These are phyloP conservation scores for Blastocystis sp. DNA, from an alignment of 352 stramenopile genomes.

Conservation along the genomic window DNA sequence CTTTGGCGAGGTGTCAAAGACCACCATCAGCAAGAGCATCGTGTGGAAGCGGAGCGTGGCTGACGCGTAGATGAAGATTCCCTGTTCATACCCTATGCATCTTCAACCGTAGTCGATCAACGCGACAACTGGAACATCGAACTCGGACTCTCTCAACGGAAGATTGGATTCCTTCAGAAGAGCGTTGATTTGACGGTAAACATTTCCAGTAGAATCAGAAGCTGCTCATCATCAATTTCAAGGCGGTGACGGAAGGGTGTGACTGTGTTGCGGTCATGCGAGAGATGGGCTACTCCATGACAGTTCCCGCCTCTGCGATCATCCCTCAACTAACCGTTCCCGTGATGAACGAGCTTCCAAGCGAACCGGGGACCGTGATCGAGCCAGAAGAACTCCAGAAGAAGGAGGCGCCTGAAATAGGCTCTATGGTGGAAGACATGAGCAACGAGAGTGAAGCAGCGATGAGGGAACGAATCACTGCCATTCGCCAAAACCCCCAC, in stretches of 20 bases:
- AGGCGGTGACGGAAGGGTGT: background rate
- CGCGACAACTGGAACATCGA: background rate
- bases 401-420: background rate
- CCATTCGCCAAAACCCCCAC: background rate
- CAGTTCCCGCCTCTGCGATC: background rate
- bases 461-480: background rate
- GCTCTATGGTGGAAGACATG: background rate
- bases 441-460: background rate
- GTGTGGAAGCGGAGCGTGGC: background rate
- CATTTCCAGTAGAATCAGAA: background rate
- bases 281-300: background rate
- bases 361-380: background rate
- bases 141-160: background rate
- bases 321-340: background rate
- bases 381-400: background rate
- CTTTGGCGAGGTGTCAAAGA: background rate
- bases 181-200: background rate
- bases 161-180: background rate
- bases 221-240: background rate
- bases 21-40: background rate
- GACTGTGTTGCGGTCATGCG: background rate
- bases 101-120: background rate
- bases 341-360: background rate
- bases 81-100: background rate
- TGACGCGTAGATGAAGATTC: background rate